Conservation (phyloP, 805 yeast genomes). For the Kuraishia ogatae region DNA sequence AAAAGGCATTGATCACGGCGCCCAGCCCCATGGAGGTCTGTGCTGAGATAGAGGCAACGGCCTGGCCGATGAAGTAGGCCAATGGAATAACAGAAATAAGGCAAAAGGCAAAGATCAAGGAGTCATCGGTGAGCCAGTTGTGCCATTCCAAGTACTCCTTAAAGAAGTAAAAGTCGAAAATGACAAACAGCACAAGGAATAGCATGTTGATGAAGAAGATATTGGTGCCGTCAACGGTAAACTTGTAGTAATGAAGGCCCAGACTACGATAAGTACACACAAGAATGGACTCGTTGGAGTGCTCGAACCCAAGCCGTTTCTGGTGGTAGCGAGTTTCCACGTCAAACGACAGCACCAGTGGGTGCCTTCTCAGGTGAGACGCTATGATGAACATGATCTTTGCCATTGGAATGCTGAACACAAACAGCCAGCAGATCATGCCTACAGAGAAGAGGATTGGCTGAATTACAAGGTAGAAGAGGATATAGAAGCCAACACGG, state of each 20-base stretch:
- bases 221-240: slow-evolving; percentile 94
- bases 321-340: slow-evolving; percentile 42
- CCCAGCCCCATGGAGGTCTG: slow-evolving; percentile 99
- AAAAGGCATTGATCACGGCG: slow-evolving; percentile 96
- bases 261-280: slow-evolving; percentile 89
- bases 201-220: slow-evolving; percentile 83
- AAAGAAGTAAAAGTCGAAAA: slow-evolving; percentile 63
- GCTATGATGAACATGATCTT: slow-evolving; percentile 62
- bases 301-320: slow-evolving; percentile 13
- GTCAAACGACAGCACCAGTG: slow-evolving; percentile 76
- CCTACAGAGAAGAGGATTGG: slow-evolving; percentile 57
- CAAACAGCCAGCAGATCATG: slow-evolving; percentile 67
- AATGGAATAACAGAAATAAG: slow-evolving; percentile 82
- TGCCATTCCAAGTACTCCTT: slow-evolving; percentile 35
- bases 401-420: slow-evolving; percentile 91
- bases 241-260: slow-evolving; percentile 90
- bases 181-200: slow-evolving; percentile 72
- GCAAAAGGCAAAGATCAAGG: slow-evolving; percentile 65
- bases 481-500: slow-evolving; percentile 63
- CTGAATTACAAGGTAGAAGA: slow-evolving; percentile 59
- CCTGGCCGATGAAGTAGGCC: slow-evolving; percentile 96
- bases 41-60: slow-evolving; percentile 98
- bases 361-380: slow-evolving; percentile 81
- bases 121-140: slow-evolving; percentile 46
- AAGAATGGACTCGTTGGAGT: slow-evolving; percentile 52